Conservation (phyloP, 73 alveolate genomes). For the Paramecium sonneborni region DNA sequence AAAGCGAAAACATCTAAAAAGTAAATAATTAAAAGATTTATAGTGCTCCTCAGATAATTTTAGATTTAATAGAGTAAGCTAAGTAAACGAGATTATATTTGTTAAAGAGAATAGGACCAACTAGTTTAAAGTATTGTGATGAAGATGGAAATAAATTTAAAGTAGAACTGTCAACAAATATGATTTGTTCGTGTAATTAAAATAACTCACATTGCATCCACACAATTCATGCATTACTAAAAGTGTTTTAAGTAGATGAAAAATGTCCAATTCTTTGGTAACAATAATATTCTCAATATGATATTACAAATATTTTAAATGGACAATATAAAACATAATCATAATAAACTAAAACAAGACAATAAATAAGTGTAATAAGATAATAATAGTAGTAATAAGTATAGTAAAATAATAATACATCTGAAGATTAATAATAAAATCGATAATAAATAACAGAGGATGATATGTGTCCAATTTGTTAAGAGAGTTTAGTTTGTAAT, state of each 20-base stretch:
- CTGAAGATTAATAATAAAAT: background rate
- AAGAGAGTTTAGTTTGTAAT: slow-evolving; percentile 5
- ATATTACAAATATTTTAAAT: background rate
- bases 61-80: background rate
- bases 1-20: background rate
- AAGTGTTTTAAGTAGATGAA: slow-evolving; percentile 18
- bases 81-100: background rate
- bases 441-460: background rate
- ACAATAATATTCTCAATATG: background rate
- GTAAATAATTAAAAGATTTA: background rate
- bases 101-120: background rate
- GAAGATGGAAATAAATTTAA: background rate
- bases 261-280: slow-evolving; percentile 60
- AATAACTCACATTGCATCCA: slow-evolving; percentile 52
- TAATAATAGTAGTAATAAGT: background rate
- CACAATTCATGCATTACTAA: slow-evolving; percentile 51
- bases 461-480: slow-evolving; percentile 59
- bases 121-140: background rate
- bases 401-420: background rate
- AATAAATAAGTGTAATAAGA: background rate
- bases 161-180: background rate
- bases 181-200: background rate
- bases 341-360: background rate
- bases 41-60: background rate
- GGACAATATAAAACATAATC: background rate